Evolutionary conservation across 2,329 filamentous ascomycete species (phyloP).

Genomic region (Cercospora citrullina): DNA sequence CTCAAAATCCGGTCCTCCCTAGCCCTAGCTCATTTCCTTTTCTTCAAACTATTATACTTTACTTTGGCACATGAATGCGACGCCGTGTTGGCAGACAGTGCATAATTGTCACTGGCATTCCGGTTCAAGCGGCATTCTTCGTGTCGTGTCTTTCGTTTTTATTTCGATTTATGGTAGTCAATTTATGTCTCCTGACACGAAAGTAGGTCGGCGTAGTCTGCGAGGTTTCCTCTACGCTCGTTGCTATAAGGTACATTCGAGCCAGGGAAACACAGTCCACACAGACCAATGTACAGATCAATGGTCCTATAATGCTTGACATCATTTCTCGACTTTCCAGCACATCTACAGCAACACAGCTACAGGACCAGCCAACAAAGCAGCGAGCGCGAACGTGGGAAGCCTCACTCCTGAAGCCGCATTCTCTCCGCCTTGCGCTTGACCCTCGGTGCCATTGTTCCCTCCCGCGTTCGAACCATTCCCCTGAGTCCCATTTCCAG

Average conservation of each 20-base stretch:
- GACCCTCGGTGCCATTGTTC: background rate
- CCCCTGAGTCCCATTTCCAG: background rate
- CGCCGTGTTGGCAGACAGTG: background rate
- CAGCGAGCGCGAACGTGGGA: constrained; percentile 62
- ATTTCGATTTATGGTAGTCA: too few relatives aligned
- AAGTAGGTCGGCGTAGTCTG: too few relatives aligned
- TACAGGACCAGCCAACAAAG: background rate
- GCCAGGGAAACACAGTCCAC: background rate
- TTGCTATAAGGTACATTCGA: background rate
- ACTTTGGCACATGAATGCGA: background rate
- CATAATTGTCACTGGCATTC: too few relatives aligned
- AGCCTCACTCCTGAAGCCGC: constrained; percentile 81
- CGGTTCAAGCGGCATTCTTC: too few relatives aligned
- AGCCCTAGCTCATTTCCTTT: background rate
- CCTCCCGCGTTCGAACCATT: background rate
- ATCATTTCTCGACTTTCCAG: background rate
- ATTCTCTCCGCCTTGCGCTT: background rate
- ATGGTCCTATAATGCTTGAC: background rate
- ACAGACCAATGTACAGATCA: background rate
- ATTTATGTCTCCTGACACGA: too few relatives aligned
- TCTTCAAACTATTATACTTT: background rate
- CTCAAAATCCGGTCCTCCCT: background rate
- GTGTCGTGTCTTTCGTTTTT: too few relatives aligned
- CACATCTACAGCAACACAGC: background rate
- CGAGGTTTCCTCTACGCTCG: too few relatives aligned